Evolutionary conservation across 129 eudicot genomes (phyloP).

Genomic region (Helianthus tuberosus): DNA sequence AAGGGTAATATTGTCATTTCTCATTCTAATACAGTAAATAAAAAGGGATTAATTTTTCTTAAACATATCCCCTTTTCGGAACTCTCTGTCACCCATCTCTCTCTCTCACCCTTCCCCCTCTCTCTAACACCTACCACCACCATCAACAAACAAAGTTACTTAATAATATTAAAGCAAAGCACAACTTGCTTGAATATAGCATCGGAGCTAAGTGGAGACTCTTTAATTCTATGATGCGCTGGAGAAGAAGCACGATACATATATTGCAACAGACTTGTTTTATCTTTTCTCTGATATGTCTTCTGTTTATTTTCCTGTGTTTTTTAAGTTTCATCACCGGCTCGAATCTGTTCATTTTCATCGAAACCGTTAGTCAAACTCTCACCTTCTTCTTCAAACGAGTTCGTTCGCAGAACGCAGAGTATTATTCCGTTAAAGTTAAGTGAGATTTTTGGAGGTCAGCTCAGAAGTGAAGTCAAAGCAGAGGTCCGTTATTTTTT

Average conservation of each 20-base stretch:
- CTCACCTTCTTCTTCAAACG: conserved; percentile 30
- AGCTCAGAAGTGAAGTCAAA: too few relatives aligned
- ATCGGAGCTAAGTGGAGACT: conserved; percentile 92
- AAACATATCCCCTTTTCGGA: too few relatives aligned
- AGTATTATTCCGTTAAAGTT: too few relatives aligned
- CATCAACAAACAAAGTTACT: background rate
- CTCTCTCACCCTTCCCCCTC: too few relatives aligned
- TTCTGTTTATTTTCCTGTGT: conserved; percentile 22
- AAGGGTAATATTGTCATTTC: too few relatives aligned
- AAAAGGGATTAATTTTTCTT: too few relatives aligned
- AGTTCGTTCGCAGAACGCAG: conserved; percentile 1
- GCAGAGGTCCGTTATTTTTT: too few relatives aligned
- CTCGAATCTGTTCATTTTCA: conserved; percentile 24
- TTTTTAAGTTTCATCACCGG: background rate
- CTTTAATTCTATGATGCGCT: conserved; percentile 74
- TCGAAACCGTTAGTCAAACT: conserved; percentile 1
- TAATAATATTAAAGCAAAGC: background rate
- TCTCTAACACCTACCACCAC: too few relatives aligned
- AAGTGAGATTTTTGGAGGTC: too few relatives aligned
- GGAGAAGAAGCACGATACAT: conserved; percentile 72
- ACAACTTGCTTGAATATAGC: conserved; percentile 88
- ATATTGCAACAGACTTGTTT: conserved; percentile 26
- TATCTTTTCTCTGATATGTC: conserved; percentile 9
- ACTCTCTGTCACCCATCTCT: too few relatives aligned
- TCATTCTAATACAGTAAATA: too few relatives aligned